Conservation (phyloP, 1,139 yeast genomes). For the Debaryomyces coudertii region DNA sequence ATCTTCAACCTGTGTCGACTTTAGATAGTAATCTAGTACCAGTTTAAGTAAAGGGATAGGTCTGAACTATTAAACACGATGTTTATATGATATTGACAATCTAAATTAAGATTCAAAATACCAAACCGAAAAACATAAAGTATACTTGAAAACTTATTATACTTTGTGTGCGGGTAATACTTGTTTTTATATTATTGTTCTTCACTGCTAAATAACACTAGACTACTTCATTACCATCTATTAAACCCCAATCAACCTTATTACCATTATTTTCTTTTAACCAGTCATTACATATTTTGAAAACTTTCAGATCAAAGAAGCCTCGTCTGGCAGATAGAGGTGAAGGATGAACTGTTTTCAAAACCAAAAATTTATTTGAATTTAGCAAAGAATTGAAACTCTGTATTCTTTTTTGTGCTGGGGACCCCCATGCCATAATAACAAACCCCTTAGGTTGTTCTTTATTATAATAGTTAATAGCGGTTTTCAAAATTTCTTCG, state of each 20-base stretch:
- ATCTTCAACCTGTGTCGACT: background rate
- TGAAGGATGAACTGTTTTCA: conserved; percentile 88
- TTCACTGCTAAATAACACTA: conserved; percentile 5
- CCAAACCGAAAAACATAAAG: background rate
- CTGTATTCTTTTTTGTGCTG: conserved; percentile 77
- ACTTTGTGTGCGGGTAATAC: conserved; percentile 1
- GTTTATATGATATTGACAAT: background rate
- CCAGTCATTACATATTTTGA: conserved; percentile 76
- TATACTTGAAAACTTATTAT: background rate
- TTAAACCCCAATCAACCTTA: conserved; percentile 66
- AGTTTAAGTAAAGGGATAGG: background rate
- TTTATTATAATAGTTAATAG: conserved; percentile 40
- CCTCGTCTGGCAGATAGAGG: conserved; percentile 90
- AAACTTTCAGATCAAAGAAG: conserved; percentile 74
- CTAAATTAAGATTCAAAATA: background rate
- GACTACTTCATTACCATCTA: conserved; percentile 29
- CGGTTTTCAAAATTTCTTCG: conserved; percentile 59
- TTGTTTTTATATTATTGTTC: background rate
- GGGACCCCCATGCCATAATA: conserved; percentile 92
- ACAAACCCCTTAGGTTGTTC: conserved; percentile 56
- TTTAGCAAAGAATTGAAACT: conserved; percentile 36
- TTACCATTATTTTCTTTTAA: conserved; percentile 49
- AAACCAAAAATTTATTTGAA: conserved; percentile 44
- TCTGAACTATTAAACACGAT: background rate
- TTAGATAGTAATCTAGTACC: background rate